phyloP scores from a whole-genome alignment of 2,329 filamentous ascomycete genomes.

The Lachnellula hyalina region DNA sequence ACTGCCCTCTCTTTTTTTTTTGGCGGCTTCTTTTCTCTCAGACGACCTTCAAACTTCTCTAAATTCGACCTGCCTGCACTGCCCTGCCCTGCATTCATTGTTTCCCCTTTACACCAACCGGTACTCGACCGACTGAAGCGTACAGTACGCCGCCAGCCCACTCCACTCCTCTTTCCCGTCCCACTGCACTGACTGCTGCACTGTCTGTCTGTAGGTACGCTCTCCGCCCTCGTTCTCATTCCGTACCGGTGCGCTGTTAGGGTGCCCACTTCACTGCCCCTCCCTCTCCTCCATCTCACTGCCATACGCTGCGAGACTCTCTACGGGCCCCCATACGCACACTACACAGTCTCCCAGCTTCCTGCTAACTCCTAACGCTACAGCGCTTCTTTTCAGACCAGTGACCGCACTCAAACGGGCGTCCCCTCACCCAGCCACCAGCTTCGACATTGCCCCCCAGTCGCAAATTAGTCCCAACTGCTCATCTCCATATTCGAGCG shows the following conservation, averaged over 20 bases:
- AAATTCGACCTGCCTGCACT: background rate
- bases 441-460: conserved; percentile 14
- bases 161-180: too few relatives aligned
- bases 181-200: too few relatives aligned
- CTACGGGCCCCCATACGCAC: conserved; percentile 3
- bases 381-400: conserved; percentile 9
- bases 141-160: too few relatives aligned
- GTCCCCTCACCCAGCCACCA: conserved; percentile 21
- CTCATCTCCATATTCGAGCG: conserved; percentile 30
- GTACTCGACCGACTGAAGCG: too few relatives aligned
- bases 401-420: conserved; percentile 15
- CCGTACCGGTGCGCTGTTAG: background rate
- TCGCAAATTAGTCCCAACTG: conserved; percentile 24
- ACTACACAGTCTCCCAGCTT: background rate
- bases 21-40: background rate
- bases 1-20: background rate
- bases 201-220: too few relatives aligned
- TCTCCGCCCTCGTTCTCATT: background rate
- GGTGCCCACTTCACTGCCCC: background rate
- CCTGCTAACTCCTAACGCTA: conserved; percentile 2
- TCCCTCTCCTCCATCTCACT: background rate
- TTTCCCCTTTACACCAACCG: too few relatives aligned
- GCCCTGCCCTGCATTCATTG: too few relatives aligned
- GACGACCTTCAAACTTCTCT: background rate
- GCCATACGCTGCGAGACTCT: conserved; percentile 2